Base-by-base conservation (phyloP, 1,284 basidiomycete genomes). In the Cryptococcus sp. region DNA sequence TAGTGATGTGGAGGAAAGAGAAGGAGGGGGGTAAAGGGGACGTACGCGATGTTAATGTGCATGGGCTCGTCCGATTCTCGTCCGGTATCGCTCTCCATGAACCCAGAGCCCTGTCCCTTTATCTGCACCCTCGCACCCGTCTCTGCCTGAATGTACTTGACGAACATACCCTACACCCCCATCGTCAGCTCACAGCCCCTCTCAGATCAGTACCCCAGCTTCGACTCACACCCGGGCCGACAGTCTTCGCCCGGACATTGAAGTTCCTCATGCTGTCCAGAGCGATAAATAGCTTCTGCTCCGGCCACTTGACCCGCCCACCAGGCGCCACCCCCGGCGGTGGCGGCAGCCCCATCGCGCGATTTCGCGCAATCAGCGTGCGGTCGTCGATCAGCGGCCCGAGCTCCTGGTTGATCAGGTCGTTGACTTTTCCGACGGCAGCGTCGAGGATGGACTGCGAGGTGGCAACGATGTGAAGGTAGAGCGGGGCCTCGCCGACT, bases 71-170 rank as follows among this genome's bases (percentile, higher is more conserved):
- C 87, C 46, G 85, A 83, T 78, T 98, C 94, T 65, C 85, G 81
- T 0, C 92, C 91, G 0, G 93, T 96, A 63, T 98, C 95, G 67
- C 87, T 86, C 71, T 98, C 95, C 64, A 95, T 85, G 74, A 96
- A 98, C 0, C 95, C 96, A 18, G 91, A 95, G 0, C 96, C 96
- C 16, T 87, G 66, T 12, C 95, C 95, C 77, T 98, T 98, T 73
- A 98, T 97, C 77, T 98, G 95, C n/a, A 98, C 95, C 61, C 95
- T 84, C 15, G 93, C 95, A 38, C 88, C 87, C 0, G 95, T 98
- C 79, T 98, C 95, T 69, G 87, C 85, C 78, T 98, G 95, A 63
- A 98, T 98, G 73, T 93, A 94, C 79, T 98, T 98, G 64, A 98
- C 95, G 73, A 98, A 98, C 72, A 93, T 87, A 65, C 92, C 93